These are phyloP conservation scores for Raffaelea albimanens DNA, from an alignment of 2,329 filamentous ascomycete genomes.

Conservation along the genomic window DNA sequence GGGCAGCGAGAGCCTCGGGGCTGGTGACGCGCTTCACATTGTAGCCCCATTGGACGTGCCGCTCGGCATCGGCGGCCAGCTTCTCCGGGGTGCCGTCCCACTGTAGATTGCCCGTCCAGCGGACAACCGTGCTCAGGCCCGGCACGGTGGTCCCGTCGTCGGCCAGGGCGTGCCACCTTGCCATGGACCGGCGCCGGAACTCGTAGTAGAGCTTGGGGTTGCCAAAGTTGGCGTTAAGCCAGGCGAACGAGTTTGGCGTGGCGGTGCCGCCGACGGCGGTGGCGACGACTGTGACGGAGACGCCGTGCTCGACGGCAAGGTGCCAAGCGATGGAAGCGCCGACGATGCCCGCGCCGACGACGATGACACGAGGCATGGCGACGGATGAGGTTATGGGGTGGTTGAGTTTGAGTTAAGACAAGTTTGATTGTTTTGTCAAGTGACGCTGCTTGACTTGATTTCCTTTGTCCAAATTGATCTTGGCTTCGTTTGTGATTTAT, in stretches of 20 bases:
- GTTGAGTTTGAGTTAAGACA: no score
- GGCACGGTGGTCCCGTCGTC: conserved; percentile 13
- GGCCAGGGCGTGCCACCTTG: conserved; percentile 16
- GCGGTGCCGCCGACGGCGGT: conserved; percentile 19
- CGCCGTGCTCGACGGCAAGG: conserved; percentile 13
- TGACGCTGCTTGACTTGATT: no score
- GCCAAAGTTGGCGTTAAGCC: conserved; percentile 20
- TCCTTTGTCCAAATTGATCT: no score
- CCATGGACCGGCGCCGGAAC: conserved; percentile 19
- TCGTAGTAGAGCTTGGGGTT: conserved; percentile 20
- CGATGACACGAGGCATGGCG: conserved; percentile 2
- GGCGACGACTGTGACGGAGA: conserved; percentile 20
- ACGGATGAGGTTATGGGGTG: no score
- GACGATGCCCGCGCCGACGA: conserved; percentile 15
- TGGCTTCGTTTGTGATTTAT: no score
- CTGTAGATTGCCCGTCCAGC: conserved; percentile 17
- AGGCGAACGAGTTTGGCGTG: conserved; percentile 22
- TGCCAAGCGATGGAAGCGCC: conserved; percentile 23
- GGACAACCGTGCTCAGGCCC: conserved; percentile 11
- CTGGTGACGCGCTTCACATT: conserved; percentile 14
- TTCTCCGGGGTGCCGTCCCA: conserved; percentile 14
- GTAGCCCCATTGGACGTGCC: conserved; percentile 20
- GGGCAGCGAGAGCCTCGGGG: conserved; percentile 7
- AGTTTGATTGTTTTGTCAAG: no score
- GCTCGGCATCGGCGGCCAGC: conserved; percentile 14